Evolutionary conservation across 2,329 filamentous ascomycete genomes (phyloP).

Genomic region (Fusarium algeriense): DNA sequence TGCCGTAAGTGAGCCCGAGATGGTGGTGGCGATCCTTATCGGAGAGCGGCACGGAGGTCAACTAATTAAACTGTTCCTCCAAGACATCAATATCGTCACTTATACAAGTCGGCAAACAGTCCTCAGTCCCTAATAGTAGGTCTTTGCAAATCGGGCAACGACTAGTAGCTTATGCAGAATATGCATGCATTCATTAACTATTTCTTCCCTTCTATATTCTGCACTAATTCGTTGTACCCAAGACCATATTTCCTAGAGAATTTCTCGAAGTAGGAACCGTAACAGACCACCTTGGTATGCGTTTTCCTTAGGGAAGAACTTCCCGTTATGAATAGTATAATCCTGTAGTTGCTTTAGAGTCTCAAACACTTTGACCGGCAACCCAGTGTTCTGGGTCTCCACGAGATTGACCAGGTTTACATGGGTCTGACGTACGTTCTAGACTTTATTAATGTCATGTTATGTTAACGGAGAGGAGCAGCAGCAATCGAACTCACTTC

Average conservation of each 20-base stretch:
- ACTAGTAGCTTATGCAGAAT: too few species aligned
- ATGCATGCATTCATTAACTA: too few species aligned
- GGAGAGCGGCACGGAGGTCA: too few species aligned
- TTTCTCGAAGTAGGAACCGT: not conserved
- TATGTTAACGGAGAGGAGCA: not conserved
- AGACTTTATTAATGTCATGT: not conserved
- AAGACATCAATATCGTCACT: too few species aligned
- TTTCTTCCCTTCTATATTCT: too few species aligned
- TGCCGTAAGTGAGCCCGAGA: constrained; percentile 36
- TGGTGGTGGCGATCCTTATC: constrained; percentile 23
- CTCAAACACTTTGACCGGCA: not conserved
- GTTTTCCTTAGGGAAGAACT: not conserved
- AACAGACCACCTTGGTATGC: not conserved
- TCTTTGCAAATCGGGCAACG: too few species aligned
- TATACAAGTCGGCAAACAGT: too few species aligned
- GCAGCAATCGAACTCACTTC: not conserved
- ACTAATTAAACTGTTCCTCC: too few species aligned
- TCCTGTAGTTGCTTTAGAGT: not conserved
- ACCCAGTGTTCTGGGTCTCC: not conserved
- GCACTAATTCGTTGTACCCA: too few species aligned
- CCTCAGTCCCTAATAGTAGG: too few species aligned
- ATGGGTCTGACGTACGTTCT: not conserved
- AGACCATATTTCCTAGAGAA: not conserved
- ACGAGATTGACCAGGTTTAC: not conserved
- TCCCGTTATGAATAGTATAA: not conserved